Evolutionary conservation across 805 yeast genomes (phyloP), one percentile per base, ranked within the genome.

Genomic region (Wickerhamomyces kurtzmanii): DNA sequence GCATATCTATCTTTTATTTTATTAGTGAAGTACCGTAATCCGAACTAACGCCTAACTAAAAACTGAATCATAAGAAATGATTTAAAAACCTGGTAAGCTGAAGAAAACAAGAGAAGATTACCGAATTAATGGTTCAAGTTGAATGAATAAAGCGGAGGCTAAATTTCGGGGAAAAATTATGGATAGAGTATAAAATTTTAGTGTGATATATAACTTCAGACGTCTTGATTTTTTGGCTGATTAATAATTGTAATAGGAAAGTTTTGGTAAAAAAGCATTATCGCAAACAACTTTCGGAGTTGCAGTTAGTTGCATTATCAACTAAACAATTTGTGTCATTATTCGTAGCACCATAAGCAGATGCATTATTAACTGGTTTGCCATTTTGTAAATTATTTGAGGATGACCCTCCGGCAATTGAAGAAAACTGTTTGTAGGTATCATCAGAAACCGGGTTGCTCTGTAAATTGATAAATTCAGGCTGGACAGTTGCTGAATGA

Each of bases 401-500:
- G 26, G 40, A 39, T 30, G 45, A 43, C 6, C 58, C 59, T 27
- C 51, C 47, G 3, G 54, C 55, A 17, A 55, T 42, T 19, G 47
- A 44, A 5, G 59, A 51, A 27, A 55, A 46, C 31, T 53, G 49
- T 37, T 55, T 43, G 31, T 49, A 47, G 23, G 45, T 47, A 18
- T 50, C 57, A 6, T 49, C 40, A 11, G 52, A 42, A 12, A 53
- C 45, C 5, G 23, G 23, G 10, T 15, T 21, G n/a, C n/a, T n/a
- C n/a, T n/a, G n/a, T 12, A 21, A 12, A 6, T 45, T 38, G 4
- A 63, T 50, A 45, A 89, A 91, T 57, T 89, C 98, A 0, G 98
- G 98, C 56, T 89, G 98, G 28, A 91, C 87, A 2, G 98, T 89
- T 12, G 89, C 94, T 20, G 91, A 80, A 46, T 87, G 94, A 35